Conservation (phyloP, 2,329 filamentous ascomycete species). For the Cladosporium austrohemisphaericum region DNA sequence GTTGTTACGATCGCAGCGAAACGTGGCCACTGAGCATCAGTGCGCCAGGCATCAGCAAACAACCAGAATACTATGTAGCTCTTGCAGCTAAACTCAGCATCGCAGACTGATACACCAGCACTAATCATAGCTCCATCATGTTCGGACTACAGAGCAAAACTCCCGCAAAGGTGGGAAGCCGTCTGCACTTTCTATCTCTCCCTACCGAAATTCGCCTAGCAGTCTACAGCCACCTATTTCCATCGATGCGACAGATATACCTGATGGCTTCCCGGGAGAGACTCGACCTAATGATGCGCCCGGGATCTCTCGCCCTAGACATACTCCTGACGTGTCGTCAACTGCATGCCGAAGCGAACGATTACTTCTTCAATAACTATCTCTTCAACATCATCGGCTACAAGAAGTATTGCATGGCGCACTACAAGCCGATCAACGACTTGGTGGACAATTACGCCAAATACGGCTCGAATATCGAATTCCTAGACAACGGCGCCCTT, state of each 20-base stretch:
- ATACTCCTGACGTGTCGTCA: conserved; percentile 21
- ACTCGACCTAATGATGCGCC: conserved; percentile 14
- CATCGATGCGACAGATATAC: conserved; percentile 26
- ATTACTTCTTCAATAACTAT: conserved; percentile 30
- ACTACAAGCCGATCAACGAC: conserved; percentile 22
- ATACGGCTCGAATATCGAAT: conserved; percentile 24
- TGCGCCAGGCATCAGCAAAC: no score
- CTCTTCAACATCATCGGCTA: conserved; percentile 32
- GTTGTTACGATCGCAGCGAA: no score
- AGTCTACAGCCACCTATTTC: conserved; percentile 32
- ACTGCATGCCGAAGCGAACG: conserved; percentile 24
- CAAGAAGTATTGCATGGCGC: conserved; percentile 26
- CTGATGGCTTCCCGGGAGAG: conserved; percentile 22
- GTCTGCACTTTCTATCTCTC: conserved; percentile 20
- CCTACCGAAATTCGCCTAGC: conserved; percentile 31
- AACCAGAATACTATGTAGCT: no score
- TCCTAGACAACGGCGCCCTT: conserved; percentile 31
- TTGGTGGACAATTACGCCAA: conserved; percentile 24
- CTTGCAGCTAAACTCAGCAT: no score
- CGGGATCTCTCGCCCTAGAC: conserved; percentile 12
- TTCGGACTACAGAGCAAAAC: background rate
- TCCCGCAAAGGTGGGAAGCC: no score
- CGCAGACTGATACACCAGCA: no score
- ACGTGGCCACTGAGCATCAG: no score
- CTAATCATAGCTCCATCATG: background rate